Evolutionary conservation across 768 basidiomycete genomes (phyloP).

Genomic region (Daedaleopsis nitida): DNA sequence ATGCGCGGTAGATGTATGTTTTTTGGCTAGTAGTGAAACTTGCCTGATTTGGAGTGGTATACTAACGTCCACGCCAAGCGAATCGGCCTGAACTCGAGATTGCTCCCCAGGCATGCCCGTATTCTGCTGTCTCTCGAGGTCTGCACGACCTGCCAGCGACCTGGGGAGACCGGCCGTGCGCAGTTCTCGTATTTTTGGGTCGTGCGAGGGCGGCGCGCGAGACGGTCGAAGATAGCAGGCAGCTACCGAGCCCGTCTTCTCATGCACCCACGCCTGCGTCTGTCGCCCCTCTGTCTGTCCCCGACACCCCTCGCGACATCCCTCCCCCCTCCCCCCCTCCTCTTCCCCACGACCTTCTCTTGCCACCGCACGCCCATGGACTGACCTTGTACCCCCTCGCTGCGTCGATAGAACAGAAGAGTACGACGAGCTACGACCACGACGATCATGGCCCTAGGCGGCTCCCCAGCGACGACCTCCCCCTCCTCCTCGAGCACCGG

Average conservation of each 20-base stretch:
- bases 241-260: neutral
- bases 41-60: no score
- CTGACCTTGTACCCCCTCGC: neutral
- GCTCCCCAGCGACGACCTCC: neutral
- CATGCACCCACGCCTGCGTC: constrained; percentile 13
- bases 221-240: neutral
- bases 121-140: no score
- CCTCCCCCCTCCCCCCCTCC: neutral
- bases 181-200: neutral
- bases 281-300: neutral
- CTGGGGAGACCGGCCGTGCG: neutral
- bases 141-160: neutral
- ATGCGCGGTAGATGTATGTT: no score
- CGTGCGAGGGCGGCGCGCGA: neutral
- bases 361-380: neutral
- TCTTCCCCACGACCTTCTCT: constrained; percentile 1
- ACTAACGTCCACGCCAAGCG: no score
- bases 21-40: no score
- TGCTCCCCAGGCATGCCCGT: no score
- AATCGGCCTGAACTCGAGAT: no score
- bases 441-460: neutral
- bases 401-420: no score
- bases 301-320: constrained; percentile 4
- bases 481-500: neutral
- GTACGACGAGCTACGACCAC: neutral